Evolutionary conservation across 1,284 basidiomycete species (phyloP), one percentile per base, ranked within the genome.

Genomic region (Boletus calvinii): DNA sequence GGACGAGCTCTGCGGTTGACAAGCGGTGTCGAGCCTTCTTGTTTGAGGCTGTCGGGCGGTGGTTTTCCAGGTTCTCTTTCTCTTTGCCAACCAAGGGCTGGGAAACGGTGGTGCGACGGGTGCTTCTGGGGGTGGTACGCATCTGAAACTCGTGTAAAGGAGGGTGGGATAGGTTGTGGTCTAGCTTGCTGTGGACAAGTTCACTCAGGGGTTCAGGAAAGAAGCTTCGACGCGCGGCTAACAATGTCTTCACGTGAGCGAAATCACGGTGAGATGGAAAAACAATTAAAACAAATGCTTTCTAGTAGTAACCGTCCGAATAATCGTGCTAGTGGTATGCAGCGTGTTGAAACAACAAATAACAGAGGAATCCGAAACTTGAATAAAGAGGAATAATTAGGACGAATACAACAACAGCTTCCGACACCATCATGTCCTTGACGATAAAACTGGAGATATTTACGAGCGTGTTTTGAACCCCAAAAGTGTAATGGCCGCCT

Each of bases 401-500:
- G 36, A 51, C 29, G 45, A 53, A 58, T 60, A 58, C 51, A 56
- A 58, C 51, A 56, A 55, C 52, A 52, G 11, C 35, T 36, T 45
- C 24, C 36, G 15, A 44, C 22, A 13, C 20, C 34, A 5, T 48
- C 17, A 6, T 26, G n/a, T 29, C 40, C 47, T 32, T 18, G 18
- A 24, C 8, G 40, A 35, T 20, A 32, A 41, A 15, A 34, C 24
- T 4, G 22, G 37, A 26, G 11, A 17, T 18, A 4, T 31, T 56
- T 45, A 62, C 38, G 45, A 59, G 13, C 56, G 36, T 36, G 50
- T 59, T 60, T 68, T 74, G 64, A 77, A 77, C 34, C 65, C 73
- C 35, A 77, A 61, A 13, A 77, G 64, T 1, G 71, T 70, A 59
- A 77, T 74, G 15, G 75, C 75, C 0, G 76, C 75, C 61, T 78